Conservation (phyloP, 1,139 yeast genomes). For the Diutina rugosa region DNA sequence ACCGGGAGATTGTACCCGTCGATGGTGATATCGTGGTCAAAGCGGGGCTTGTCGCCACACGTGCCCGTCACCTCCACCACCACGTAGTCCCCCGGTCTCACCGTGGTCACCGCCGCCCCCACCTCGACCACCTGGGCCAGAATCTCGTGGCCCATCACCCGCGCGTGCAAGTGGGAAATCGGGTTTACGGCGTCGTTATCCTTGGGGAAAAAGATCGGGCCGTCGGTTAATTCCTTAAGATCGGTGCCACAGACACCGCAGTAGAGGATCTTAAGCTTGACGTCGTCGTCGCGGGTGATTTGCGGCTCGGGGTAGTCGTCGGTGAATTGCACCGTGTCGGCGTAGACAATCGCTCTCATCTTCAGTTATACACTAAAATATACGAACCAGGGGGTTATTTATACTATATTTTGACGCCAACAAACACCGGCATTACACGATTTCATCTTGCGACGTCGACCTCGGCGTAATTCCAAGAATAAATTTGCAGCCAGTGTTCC, state of each 20-base stretch:
- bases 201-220: neutral
- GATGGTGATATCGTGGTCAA: neutral
- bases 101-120: neutral
- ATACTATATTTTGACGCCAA: too few relatives aligned
- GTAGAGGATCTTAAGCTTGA: neutral
- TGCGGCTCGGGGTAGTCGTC: neutral
- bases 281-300: neutral
- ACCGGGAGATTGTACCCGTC: neutral
- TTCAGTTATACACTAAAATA: too few relatives aligned
- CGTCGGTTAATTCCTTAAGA: slow-evolving; percentile 1
- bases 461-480: too few relatives aligned
- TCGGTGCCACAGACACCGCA: slow-evolving; percentile 1
- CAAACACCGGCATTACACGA: too few relatives aligned
- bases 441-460: too few relatives aligned
- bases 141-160: slow-evolving; percentile 1
- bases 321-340: neutral
- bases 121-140: neutral
- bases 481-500: too few relatives aligned
- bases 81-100: neutral
- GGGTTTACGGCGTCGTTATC: neutral
- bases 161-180: neutral
- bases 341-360: neutral
- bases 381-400: too few relatives aligned
- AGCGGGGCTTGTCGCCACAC: neutral
- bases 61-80: slow-evolving; percentile 1